Conservation (phyloP, 805 yeast species). For the Metschnikowia kunwiensis region DNA sequence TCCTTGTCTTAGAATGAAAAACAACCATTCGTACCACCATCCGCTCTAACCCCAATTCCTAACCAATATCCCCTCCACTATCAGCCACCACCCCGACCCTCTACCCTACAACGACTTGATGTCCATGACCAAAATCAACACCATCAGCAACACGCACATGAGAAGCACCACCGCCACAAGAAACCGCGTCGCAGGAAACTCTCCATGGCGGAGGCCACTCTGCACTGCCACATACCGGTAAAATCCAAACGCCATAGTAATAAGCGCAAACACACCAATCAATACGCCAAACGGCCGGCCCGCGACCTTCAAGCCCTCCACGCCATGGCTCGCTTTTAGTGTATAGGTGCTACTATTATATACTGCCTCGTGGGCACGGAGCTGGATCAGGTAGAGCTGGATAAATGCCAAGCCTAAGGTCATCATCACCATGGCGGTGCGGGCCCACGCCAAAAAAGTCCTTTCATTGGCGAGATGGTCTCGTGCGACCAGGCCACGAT, state of each 20-base stretch:
- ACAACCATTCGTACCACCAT: too few relatives aligned
- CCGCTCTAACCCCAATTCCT: too few relatives aligned
- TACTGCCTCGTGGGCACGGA: conserved; percentile 14
- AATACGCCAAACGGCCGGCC: conserved; percentile 15
- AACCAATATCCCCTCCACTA: too few relatives aligned
- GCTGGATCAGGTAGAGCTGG: conserved; percentile 48
- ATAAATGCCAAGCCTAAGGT: conserved; percentile 61
- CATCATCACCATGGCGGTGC: conserved; percentile 56
- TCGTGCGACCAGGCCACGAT: conserved; percentile 35
- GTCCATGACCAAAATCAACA: conserved; percentile 13
- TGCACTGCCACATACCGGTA: conserved; percentile 14
- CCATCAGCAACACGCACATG: conserved; percentile 8
- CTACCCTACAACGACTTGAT: too few relatives aligned
- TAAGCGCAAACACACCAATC: conserved; percentile 10
- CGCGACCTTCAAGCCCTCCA: conserved; percentile 1
- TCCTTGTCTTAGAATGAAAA: too few relatives aligned
- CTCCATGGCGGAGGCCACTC: conserved; percentile 7
- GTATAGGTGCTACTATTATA: background rate
- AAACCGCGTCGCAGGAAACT: conserved; percentile 15
- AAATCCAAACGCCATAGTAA: conserved; percentile 7
- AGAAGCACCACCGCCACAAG: conserved; percentile 8
- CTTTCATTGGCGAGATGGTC: conserved; percentile 59
- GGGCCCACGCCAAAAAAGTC: conserved; percentile 61
- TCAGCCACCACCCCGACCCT: too few relatives aligned
- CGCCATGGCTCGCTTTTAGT: conserved; percentile 1